Conservation (phyloP, 2,329 filamentous ascomycete species). For the Trichoderma citrinoviride region DNA sequence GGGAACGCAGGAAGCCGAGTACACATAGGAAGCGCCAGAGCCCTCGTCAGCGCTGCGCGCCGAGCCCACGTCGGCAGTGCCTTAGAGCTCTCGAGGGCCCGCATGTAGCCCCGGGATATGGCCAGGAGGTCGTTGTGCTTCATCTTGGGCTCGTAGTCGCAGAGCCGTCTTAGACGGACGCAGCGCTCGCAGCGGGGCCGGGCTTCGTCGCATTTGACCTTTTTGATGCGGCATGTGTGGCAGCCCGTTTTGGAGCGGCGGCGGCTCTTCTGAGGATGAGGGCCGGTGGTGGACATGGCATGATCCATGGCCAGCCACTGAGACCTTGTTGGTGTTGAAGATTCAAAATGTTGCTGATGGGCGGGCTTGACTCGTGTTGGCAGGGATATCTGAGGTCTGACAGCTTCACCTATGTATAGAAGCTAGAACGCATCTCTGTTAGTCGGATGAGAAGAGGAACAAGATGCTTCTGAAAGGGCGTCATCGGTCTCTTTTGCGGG, state of each 20-base stretch:
- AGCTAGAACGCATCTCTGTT: background rate
- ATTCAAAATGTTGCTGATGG: background rate
- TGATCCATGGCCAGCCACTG: background rate
- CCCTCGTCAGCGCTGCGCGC: slow-evolving; percentile 17
- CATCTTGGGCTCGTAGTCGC: slow-evolving; percentile 31
- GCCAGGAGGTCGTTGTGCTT: slow-evolving; percentile 11
- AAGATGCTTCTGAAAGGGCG: background rate
- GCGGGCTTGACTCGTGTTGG: background rate
- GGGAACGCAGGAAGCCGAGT: slow-evolving; percentile 22
- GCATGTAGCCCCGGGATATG: slow-evolving; percentile 6
- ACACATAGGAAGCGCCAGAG: slow-evolving; percentile 19
- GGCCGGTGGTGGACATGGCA: background rate
- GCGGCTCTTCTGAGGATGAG: slow-evolving; percentile 15
- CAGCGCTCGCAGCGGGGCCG: slow-evolving; percentile 31
- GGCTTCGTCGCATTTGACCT: slow-evolving; percentile 35
- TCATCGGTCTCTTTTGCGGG: background rate
- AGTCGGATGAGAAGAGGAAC: background rate
- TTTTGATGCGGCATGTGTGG: slow-evolving; percentile 34
- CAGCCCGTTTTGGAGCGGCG: slow-evolving; percentile 28
- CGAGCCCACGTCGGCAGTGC: slow-evolving; percentile 15
- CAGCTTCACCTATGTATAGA: background rate
- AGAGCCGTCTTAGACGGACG: slow-evolving; percentile 29
- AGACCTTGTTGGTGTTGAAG: background rate
- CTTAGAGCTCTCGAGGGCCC: slow-evolving; percentile 3
- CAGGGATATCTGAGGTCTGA: background rate